These are phyloP conservation scores for Backusella liffmaniae DNA, from an alignment of 192 early-diverging fungal genomes.

Conservation along the genomic window DNA sequence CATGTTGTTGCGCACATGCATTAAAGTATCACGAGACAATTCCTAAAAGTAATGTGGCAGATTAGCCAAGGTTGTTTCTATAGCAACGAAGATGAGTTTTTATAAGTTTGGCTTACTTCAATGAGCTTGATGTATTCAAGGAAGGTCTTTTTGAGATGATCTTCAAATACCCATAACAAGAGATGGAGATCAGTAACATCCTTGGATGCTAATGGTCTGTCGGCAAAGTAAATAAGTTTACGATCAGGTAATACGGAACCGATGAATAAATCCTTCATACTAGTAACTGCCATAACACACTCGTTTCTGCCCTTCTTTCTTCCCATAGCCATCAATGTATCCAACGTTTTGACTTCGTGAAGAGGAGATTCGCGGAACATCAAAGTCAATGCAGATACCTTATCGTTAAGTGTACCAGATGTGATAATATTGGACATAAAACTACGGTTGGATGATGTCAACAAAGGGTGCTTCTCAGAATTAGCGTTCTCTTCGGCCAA, in stretches of 20 bases:
- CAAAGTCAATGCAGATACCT: constrained; percentile 89
- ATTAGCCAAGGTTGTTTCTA: neutral
- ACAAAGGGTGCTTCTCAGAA: constrained; percentile 51
- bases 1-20: constrained; percentile 81
- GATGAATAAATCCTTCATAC: constrained; percentile 87
- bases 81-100: neutral
- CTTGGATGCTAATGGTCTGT: constrained; percentile 70
- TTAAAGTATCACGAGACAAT: constrained; percentile 82
- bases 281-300: constrained; percentile 78
- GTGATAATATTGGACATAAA: constrained; percentile 87
- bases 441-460: constrained; percentile 76
- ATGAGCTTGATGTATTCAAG: constrained; percentile 89
- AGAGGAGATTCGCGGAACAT: constrained; percentile 90
- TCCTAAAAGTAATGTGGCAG: constrained; percentile 38
- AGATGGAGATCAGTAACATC: constrained; percentile 70
- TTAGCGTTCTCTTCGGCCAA: constrained; percentile 63
- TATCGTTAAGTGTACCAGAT: constrained; percentile 92
- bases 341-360: constrained; percentile 71
- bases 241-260: constrained; percentile 81
- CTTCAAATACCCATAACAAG: constrained; percentile 93
- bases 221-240: constrained; percentile 92
- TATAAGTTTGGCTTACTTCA: constrained; percentile 59
- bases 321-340: constrained; percentile 81
- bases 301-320: constrained; percentile 90
- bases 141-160: constrained; percentile 87